Percentiles rank a stretch among this genome's conserved stretches.
phyloP scores from a whole-genome alignment of 2,329 filamentous ascomycete species.

The Cladosporium sp. region DNA sequence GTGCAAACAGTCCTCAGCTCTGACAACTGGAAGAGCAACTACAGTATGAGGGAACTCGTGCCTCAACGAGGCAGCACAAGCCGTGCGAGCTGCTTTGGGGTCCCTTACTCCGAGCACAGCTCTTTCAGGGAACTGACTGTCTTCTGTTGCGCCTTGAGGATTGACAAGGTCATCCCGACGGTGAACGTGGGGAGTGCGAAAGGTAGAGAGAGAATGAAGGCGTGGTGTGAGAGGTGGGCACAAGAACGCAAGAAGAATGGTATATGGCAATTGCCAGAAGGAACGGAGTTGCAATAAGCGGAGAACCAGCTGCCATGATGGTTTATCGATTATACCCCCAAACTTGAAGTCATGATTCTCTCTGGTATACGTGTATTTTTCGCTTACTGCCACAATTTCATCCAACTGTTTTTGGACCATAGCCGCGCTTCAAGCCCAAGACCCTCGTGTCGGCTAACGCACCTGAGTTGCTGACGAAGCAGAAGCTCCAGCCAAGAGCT shows the following conservation, averaged over 20 bases:
- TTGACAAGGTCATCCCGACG: constrained; percentile 87
- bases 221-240: constrained; percentile 62
- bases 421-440: no score
- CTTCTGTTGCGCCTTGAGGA: constrained; percentile 82
- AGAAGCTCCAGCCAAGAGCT: not conserved
- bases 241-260: constrained; percentile 60
- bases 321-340: not conserved
- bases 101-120: constrained; percentile 94
- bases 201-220: constrained; percentile 62
- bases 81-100: constrained; percentile 83
- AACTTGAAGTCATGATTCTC: not conserved
- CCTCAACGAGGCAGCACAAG: constrained; percentile 79
- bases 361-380: no score
- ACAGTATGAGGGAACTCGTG: constrained; percentile 65
- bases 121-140: constrained; percentile 91
- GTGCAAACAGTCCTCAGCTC: constrained; percentile 63
- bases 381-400: not conserved
- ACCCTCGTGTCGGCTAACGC: no score
- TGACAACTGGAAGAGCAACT: constrained; percentile 71
- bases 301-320: not conserved
- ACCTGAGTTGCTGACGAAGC: not conserved
- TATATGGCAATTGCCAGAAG: constrained; percentile 42
- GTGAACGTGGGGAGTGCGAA: constrained; percentile 74
- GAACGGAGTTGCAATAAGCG: constrained; percentile 1
- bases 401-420: no score